Percentiles rank a stretch among this genome's conserved stretches.
phyloP scores from a whole-genome alignment of 768 basidiomycete genomes.

The Inosperma sp. region DNA sequence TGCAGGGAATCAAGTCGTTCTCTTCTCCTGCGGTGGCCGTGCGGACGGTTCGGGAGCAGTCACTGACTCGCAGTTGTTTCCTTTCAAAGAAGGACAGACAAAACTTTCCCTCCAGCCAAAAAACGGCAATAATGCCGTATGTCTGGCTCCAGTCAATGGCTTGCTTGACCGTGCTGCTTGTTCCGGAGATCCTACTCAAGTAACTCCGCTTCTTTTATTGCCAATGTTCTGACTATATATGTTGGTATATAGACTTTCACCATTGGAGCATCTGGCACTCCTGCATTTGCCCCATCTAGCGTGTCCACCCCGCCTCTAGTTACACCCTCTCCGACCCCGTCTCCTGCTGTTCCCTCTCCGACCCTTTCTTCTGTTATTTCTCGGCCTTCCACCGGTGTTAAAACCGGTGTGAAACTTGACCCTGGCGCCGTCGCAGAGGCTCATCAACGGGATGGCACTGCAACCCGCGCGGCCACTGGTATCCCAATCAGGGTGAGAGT shows the following conservation, averaged over 20 bases:
- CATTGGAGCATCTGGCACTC: too few relatives aligned
- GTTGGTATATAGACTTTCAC: neutral
- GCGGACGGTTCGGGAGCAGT: constrained; percentile 1
- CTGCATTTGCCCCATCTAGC: too few relatives aligned
- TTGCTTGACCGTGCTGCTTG: neutral
- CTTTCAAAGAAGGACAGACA: neutral
- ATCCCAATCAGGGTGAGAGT: too few relatives aligned
- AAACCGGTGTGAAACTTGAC: too few relatives aligned
- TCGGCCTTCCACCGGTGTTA: too few relatives aligned
- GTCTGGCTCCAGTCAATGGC: neutral
- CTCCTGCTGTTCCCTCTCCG: too few relatives aligned
- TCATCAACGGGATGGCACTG: too few relatives aligned
- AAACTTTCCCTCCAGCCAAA: neutral
- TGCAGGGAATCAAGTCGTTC: neutral
- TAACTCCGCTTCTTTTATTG: neutral
- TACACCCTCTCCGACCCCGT: too few relatives aligned
- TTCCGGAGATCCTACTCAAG: neutral
- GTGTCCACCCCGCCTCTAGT: too few relatives aligned
- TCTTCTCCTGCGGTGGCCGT: neutral
- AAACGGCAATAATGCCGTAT: neutral
- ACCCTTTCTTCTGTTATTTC: too few relatives aligned
- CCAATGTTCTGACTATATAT: neutral
- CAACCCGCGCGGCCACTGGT: too few relatives aligned
- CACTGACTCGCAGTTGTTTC: neutral
- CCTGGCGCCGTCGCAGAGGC: too few relatives aligned